Percentiles rank a stretch among this genome's conserved stretches.
These are phyloP conservation scores for Delphinella strobiligena DNA, from an alignment of 2,329 filamentous ascomycete genomes.

Conservation along the genomic window DNA sequence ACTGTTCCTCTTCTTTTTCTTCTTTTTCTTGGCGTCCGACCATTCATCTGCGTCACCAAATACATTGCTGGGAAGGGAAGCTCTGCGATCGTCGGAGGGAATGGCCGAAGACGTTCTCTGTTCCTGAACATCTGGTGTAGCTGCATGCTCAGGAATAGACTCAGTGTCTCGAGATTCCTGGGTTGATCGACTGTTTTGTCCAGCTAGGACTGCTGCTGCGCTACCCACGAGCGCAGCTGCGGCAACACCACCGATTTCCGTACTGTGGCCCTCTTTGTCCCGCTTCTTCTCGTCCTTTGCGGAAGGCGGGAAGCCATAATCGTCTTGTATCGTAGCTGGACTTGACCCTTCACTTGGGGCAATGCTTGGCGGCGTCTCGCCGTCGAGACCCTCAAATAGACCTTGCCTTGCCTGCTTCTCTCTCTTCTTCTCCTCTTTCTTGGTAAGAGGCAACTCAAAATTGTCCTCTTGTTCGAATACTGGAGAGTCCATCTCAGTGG, in stretches of 20 bases:
- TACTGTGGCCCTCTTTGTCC: conserved; percentile 26
- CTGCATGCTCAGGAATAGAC: conserved; percentile 5
- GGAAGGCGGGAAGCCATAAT: conserved; percentile 21
- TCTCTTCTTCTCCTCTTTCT: conserved; percentile 14
- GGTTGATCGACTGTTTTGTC: neutral
- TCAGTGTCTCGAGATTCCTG: neutral
- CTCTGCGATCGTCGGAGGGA: conserved; percentile 3
- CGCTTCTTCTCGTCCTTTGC: conserved; percentile 31
- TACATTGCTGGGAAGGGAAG: conserved; percentile 20
- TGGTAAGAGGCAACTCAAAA: conserved; percentile 5
- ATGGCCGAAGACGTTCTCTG: conserved; percentile 5
- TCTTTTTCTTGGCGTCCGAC: conserved; percentile 28
- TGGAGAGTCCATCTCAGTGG: conserved; percentile 13
- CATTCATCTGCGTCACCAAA: conserved; percentile 24
- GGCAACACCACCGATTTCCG: neutral
- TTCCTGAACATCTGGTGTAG: too few species aligned
- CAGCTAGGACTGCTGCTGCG: neutral
- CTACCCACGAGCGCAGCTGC: neutral
- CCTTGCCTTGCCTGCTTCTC: conserved; percentile 27
- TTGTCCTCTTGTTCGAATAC: too few species aligned
- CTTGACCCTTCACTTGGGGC: neutral
- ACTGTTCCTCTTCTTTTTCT: conserved; percentile 32
- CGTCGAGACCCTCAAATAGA: neutral
- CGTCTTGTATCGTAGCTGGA: conserved; percentile 9
- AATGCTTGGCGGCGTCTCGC: conserved; percentile 3